Base-by-base conservation (phyloP, 306 rosid genomes). In the Vachellia collinsii region DNA sequence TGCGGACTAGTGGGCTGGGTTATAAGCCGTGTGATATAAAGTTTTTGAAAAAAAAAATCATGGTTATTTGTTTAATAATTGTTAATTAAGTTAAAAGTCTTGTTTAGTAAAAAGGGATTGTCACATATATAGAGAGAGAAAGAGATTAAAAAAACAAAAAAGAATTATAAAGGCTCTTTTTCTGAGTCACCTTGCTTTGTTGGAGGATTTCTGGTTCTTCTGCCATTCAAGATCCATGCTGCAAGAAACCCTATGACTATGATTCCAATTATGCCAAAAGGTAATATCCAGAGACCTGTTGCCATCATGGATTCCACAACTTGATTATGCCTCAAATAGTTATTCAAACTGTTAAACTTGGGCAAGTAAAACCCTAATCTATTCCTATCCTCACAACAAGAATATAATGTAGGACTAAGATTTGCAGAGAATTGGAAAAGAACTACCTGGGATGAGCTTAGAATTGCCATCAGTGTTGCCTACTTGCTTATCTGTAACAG, bases 201-300 rank as follows among this genome's bases (percentile, higher is more conserved):
- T 48, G 64, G 58, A 72, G 39, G 23, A 29, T 64, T 75, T 61
- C 44, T 63, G 42, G 17, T 79, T 78, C 85, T 84, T 79, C 23
- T 82, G 48, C 81, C 13, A 19, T 80, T 74, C 63, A 77, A 77
- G 41, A 39, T 56, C 79, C 82, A 76, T 74, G 80, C 81, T 2
- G 80, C 82, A 56, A 87, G 62, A 73, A 84, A 19, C 19, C 75
- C 47, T 39, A 81, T 38, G 71, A 72, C 63, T 29, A 75, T 22
- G 38, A 80, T 50, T 73, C 86, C 90, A 29, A 25, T 75, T 66
- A 79, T 29, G 47, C 88, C 88, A 69, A 79, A 83, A 16, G 58
- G 66, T 36, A 88, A 76, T 75, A 90, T 77, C 89, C 86, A 84
- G 75, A 67, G 36, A 63, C 85, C 88, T 87, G 87, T 79, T 58